Evolutionary conservation across 2,329 filamentous ascomycete species (phyloP).

Genomic region (Colletotrichum neosansevieriae): DNA sequence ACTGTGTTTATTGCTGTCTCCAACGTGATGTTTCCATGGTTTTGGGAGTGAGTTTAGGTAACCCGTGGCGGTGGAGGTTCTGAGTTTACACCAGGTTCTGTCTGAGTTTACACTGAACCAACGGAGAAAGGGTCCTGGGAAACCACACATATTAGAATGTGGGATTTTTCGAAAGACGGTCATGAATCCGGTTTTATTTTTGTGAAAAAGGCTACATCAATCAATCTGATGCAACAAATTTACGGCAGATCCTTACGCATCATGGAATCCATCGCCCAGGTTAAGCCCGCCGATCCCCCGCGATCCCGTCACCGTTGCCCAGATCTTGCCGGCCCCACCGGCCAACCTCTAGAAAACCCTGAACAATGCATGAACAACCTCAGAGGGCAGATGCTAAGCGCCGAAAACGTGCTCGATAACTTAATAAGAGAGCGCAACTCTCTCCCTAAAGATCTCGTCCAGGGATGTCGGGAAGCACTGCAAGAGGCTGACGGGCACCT

Average conservation of each 20-base stretch:
- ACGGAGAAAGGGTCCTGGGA: constrained; percentile 21
- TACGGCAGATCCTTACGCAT: constrained; percentile 23
- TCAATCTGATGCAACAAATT: constrained; percentile 14
- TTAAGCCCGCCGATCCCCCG: constrained; percentile 31
- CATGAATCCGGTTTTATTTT: background rate
- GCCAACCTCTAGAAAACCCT: background rate
- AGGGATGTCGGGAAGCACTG: too few species aligned
- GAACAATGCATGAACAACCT: background rate
- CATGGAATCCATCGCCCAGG: constrained; percentile 9
- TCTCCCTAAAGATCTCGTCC: too few species aligned
- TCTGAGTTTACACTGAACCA: background rate
- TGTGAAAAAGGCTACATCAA: background rate
- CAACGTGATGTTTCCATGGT: background rate
- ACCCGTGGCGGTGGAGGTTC: background rate
- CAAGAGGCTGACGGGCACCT: too few species aligned
- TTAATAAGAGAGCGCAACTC: too few species aligned
- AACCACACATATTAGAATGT: background rate
- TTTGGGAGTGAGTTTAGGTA: background rate
- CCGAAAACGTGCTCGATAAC: too few species aligned
- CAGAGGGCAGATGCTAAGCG: too few species aligned
- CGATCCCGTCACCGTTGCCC: constrained; percentile 7
- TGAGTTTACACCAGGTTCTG: background rate
- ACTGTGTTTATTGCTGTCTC: background rate
- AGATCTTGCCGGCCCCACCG: constrained; percentile 7
- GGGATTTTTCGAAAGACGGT: constrained; percentile 5